Evolutionary conservation across 805 yeast genomes (phyloP).

Genomic region (Brettanomyces nanus): DNA sequence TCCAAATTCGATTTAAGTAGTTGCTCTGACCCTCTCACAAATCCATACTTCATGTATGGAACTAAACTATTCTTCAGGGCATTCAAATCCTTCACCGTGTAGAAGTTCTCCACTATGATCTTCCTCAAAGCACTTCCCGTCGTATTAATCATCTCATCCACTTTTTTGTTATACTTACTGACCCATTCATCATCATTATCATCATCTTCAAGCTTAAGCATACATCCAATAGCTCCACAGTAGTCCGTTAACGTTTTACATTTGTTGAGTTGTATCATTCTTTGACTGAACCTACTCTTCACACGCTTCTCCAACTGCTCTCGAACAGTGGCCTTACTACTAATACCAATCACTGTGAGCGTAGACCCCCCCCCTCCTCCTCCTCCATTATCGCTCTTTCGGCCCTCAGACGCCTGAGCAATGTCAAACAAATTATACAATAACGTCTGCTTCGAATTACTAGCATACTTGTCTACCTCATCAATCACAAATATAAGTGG

Average conservation of each 20-base stretch:
- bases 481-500: conserved; percentile 76
- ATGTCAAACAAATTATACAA: conserved; percentile 83
- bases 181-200: background rate
- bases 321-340: conserved; percentile 65
- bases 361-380: conserved; percentile 34
- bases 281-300: conserved; percentile 78
- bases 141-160: conserved; percentile 23
- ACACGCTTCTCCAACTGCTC: conserved; percentile 89
- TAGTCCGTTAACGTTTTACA: conserved; percentile 42
- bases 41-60: conserved; percentile 27
- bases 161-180: conserved; percentile 25
- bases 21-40: conserved; percentile 3
- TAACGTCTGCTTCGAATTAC: conserved; percentile 67
- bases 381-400: background rate
- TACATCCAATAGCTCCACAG: conserved; percentile 32
- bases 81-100: conserved; percentile 51
- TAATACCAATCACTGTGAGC: conserved; percentile 72
- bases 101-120: conserved; percentile 38
- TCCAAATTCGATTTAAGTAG: conserved; percentile 2
- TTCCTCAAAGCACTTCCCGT: conserved; percentile 27
- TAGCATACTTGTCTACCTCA: conserved; percentile 74
- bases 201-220: conserved; percentile 19
- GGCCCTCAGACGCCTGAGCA: conserved; percentile 43
- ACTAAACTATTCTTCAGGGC: conserved; percentile 37
- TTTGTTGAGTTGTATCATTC: conserved; percentile 54